Conservation (phyloP, 257 asterid genomes). For the Solanum sejunctum region DNA sequence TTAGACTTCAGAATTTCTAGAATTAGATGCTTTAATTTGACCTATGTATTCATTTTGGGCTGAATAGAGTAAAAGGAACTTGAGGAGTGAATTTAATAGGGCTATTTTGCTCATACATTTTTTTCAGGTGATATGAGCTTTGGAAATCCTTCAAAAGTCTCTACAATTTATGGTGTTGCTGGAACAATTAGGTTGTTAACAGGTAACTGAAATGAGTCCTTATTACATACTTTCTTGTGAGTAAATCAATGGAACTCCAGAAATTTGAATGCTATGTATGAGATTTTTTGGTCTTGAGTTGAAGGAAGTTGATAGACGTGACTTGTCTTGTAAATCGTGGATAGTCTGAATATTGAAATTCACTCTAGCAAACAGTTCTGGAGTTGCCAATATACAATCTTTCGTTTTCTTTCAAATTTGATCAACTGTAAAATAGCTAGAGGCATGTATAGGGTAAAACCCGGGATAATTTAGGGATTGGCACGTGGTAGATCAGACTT, state of each 20-base stretch:
- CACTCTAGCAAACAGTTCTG: neutral
- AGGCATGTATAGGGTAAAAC: neutral
- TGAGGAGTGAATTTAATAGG: neutral
- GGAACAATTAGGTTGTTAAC: constrained; percentile 93
- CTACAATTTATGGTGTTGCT: constrained; percentile 73
- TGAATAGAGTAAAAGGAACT: neutral
- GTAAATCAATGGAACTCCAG: neutral
- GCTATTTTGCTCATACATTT: neutral
- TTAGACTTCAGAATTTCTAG: neutral
- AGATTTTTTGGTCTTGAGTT: neutral
- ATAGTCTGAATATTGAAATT: neutral
- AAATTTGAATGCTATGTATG: neutral
- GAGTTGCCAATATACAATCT: neutral
- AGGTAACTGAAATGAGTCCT: constrained; percentile 28
- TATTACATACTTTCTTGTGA: neutral
- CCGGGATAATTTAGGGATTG: neutral
- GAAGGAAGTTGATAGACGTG: neutral
- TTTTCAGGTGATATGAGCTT: constrained; percentile 36
- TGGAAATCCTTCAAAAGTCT: constrained; percentile 45
- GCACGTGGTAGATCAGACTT: neutral
- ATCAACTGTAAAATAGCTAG: neutral
- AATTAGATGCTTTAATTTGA: neutral
- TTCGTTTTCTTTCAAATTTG: neutral
- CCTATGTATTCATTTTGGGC: neutral
- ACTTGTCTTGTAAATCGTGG: neutral